phyloP scores from a whole-genome alignment of 306 rosid genomes.

The Leucaena leucocephala region DNA sequence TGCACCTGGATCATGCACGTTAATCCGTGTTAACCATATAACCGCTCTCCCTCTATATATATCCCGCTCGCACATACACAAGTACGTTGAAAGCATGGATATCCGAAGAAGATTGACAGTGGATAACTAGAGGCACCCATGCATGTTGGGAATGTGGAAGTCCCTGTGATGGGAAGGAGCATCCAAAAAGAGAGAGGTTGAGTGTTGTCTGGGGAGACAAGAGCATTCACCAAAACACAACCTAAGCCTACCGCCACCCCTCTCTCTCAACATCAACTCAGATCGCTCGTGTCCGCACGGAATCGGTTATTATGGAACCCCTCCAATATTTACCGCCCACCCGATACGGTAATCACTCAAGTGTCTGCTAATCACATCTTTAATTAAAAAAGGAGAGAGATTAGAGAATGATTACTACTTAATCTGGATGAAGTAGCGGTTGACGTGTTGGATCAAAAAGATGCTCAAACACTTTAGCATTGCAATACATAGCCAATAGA shows the following conservation, averaged over 20 bases:
- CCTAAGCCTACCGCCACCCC: conserved; percentile 19
- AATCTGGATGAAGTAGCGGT: conserved; percentile 38
- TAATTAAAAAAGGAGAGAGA: too few relatives aligned
- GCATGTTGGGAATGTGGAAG: background rate
- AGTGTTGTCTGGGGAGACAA: conserved; percentile 46
- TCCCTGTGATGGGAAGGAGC: background rate
- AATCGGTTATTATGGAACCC: too few relatives aligned
- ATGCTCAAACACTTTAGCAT: too few relatives aligned
- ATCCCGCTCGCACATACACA: background rate
- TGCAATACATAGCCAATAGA: too few relatives aligned
- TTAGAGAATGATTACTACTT: too few relatives aligned
- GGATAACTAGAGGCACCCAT: too few relatives aligned
- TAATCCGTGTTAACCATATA: too few relatives aligned
- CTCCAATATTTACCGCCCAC: too few relatives aligned
- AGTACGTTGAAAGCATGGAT: background rate
- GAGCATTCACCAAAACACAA: conserved; percentile 14
- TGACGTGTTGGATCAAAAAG: conserved; percentile 33
- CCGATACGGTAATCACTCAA: too few relatives aligned
- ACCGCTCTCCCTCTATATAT: background rate
- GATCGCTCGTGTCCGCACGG: too few relatives aligned
- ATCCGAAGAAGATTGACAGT: background rate
- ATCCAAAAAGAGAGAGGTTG: conserved; percentile 27
- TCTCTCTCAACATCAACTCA: background rate
- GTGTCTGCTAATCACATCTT: too few relatives aligned
- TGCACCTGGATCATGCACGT: too few relatives aligned